phyloP scores from a whole-genome alignment of 805 yeast species.

The Lipomyces spencermartinsiae region DNA sequence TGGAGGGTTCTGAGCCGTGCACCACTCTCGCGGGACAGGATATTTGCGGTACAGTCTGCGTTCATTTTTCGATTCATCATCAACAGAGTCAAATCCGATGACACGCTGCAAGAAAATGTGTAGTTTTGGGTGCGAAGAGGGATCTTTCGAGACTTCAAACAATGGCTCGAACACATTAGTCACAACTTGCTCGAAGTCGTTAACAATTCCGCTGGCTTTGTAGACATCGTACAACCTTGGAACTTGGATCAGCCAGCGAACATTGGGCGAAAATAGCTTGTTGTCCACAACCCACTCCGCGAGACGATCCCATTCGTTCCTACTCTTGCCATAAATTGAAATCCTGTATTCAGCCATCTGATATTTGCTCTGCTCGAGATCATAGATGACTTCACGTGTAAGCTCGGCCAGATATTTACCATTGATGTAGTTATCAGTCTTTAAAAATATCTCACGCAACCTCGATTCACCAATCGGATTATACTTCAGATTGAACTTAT shows the following conservation, averaged over 20 bases:
- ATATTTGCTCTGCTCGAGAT: conserved; percentile 91
- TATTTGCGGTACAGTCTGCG: conserved; percentile 79
- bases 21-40: conserved; percentile 90
- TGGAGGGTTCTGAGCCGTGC: conserved; percentile 84
- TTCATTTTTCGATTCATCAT: conserved; percentile 94
- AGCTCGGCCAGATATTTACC: conserved; percentile 93
- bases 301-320: conserved; percentile 92
- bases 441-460: conserved; percentile 90
- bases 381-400: conserved; percentile 90
- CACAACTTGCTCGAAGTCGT: conserved; percentile 75
- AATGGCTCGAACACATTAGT: conserved; percentile 83
- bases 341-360: conserved; percentile 98
- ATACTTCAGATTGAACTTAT: conserved; percentile 94
- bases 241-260: conserved; percentile 94
- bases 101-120: conserved; percentile 89
- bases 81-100: conserved; percentile 97
- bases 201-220: conserved; percentile 73
- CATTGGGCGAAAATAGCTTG: conserved; percentile 88
- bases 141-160: conserved; percentile 87
- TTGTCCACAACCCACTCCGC: conserved; percentile 96
- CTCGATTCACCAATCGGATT: conserved; percentile 99
- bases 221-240: conserved; percentile 93
- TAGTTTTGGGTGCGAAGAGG: conserved; percentile 87
- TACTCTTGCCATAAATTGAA: conserved; percentile 88
- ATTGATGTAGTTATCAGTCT: conserved; percentile 89